Evolutionary conservation across 2,329 filamentous ascomycete genomes (phyloP).

Genomic region (Colletotrichum lentis): DNA sequence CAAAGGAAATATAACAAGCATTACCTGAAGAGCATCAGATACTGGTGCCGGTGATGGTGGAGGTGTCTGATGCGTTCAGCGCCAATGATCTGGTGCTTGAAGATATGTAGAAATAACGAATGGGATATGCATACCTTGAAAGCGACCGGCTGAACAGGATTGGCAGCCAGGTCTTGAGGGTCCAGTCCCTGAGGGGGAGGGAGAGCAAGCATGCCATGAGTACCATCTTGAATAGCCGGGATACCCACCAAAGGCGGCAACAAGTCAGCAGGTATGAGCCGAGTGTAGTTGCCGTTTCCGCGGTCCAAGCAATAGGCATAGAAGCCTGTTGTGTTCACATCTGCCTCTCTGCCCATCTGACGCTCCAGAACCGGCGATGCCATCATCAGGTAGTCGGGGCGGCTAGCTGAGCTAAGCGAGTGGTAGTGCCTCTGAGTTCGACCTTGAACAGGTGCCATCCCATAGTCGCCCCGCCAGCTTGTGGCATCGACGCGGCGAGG

Average conservation of each 20-base stretch:
- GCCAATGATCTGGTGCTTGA: conserved; percentile 34
- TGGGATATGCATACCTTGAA: conserved; percentile 49
- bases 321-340: conserved; percentile 42
- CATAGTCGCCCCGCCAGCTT: conserved; percentile 28
- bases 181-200: conserved; percentile 51
- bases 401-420: conserved; percentile 35
- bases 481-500: conserved; percentile 22
- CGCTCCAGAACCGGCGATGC: conserved; percentile 4
- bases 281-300: conserved; percentile 62
- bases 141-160: conserved; percentile 47
- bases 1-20: conserved; percentile 12
- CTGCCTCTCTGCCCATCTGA: background rate
- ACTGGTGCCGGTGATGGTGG: conserved; percentile 38
- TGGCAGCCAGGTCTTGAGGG: conserved; percentile 50
- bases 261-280: conserved; percentile 64
- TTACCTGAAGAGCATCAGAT: conserved; percentile 49
- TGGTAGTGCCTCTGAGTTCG: conserved; percentile 52
- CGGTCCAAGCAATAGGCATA: conserved; percentile 63
- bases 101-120: background rate
- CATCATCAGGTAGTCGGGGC: conserved; percentile 18
- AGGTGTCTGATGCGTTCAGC: conserved; percentile 45
- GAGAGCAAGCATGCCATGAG: conserved; percentile 57
- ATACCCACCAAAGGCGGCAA: conserved; percentile 57
- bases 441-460: conserved; percentile 43
- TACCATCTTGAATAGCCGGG: conserved; percentile 50